Percentiles rank a stretch among this genome's conserved stretches.
phyloP scores from a whole-genome alignment of 2,329 filamentous ascomycete species.

The Nemania sp. region DNA sequence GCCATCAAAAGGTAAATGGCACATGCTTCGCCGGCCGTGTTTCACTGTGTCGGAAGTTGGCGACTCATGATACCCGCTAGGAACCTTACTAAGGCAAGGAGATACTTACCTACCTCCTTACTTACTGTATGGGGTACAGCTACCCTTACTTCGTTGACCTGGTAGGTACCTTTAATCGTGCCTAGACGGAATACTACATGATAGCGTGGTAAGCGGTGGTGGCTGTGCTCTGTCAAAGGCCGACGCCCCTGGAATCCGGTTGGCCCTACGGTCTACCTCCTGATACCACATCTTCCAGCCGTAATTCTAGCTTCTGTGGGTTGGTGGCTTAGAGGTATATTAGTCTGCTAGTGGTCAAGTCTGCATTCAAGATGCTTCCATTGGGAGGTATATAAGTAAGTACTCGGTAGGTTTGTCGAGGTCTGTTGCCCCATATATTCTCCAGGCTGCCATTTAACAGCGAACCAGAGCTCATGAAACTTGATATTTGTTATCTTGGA shows the following conservation, averaged over 20 bases:
- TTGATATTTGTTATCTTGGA: background rate
- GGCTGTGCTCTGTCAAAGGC: slow-evolving; percentile 7
- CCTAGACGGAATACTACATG: background rate
- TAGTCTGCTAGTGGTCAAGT: background rate
- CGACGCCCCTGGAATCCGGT: slow-evolving; percentile 18
- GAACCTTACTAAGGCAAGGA: too few species aligned
- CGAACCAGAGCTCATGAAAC: slow-evolving; percentile 11
- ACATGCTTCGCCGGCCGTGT: background rate
- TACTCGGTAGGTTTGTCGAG: too few species aligned
- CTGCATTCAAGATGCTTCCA: background rate
- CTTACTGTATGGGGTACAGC: too few species aligned
- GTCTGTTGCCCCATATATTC: slow-evolving; percentile 6
- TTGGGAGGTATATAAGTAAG: background rate
- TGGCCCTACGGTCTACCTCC: too few species aligned
- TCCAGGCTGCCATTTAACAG: slow-evolving; percentile 27
- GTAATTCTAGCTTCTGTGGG: background rate
- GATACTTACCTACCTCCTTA: too few species aligned
- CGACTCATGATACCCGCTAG: background rate
- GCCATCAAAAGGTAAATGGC: background rate
- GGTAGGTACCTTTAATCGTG: too few species aligned
- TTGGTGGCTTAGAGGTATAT: background rate
- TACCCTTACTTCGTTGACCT: too few species aligned
- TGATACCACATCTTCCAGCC: background rate
- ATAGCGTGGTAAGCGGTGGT: slow-evolving; percentile 16
- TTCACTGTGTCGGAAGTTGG: background rate